Evolutionary conservation across 306 rosid genomes (phyloP), one percentile per base, ranked within the genome.

Genomic region (Astragalus glycyphyllos): DNA sequence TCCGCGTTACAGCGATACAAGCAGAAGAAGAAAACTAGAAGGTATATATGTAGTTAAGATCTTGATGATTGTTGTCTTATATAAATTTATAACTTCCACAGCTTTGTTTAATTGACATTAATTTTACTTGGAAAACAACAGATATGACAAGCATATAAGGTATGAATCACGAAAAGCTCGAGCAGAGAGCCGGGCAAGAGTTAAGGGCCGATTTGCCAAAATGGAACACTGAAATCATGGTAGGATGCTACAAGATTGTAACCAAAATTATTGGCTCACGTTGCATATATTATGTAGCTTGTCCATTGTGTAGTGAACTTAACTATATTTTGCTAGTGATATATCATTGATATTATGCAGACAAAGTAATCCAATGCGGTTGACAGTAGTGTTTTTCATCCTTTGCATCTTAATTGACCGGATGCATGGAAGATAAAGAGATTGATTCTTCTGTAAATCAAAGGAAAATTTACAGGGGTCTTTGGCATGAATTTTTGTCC

Each of bases 121-220:
- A 8, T 65, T 65, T 37, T 49, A 17, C 58, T 8, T 81, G 83
- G 54, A 71, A 77, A 68, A 63, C 64, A 68, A 74, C 90, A 92
- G 98, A 77, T 92, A 81, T 49, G 98, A 92, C 31, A 92, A 84
- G 83, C 96, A 86, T 78, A 81, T 89, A 75, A 84, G 98, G 69
- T 92, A 92, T 62, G 92, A 92, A 79, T 86, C 96, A 8, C 73
- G 98, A 54, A 92, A 92, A 84, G 92, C 77, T 74, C 85, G 98
- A 17, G 98, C 98, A 10, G 92, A 92, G 60, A 83, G 85, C 84
- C 86, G 98, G 86, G 77, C 67, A 11, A 80, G 98, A 78, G 78
- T 92, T 8, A 92, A 76, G 77, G 98, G 98, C 6, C 92, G 98
- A 49, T 92, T 92, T 73, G 98, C 94, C 7, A 92, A 89, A 81